Evolutionary conservation across 148 eudicot species (phyloP), one percentile per base, ranked within the genome.

Genomic region (Rhododendron williamsianum): DNA sequence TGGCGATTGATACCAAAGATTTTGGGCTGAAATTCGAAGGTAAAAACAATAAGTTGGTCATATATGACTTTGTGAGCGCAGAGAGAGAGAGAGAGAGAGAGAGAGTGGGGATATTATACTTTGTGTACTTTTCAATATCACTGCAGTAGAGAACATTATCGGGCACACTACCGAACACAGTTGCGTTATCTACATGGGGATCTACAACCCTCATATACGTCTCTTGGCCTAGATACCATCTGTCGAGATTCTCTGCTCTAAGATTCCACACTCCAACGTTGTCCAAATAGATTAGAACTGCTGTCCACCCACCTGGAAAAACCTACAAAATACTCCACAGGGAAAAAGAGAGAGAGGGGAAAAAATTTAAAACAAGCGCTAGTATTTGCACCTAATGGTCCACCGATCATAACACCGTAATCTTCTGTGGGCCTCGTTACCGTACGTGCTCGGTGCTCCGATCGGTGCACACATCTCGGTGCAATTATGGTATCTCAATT

Each of bases 201-300:
- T 96, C 92, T 85, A 96, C 78, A 49, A 95, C 88, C 87, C 90
- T 94, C 81, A 96, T 90, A 81, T 96, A 96, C 11, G 99, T 96
- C 87, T 96, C 98, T 88, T 94, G 98, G 82, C 99, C 99, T 35
- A 96, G 87, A 84, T 96, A 96, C 99, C 97, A 96, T 88, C 95
- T 89, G 86, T 96, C 98, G 0, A 96, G 96, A 74, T 96, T 96
- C 83, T 90, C 97, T 30, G 94, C 82, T 88, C 99, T 89, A 54
- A 96, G 91, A 74, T 95, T 96, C 99, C 99, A 96, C 21, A 88
- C 98, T 84, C 99, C 99, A 78, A 90, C 98, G 56, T 97, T 97
- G 90, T 97, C 99, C 0, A 95, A 93, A 46, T 91, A 97, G 2
- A 92, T 91, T 51, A 86, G 81, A 16, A 95, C 90, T 9, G 98